Percentiles rank a stretch among this genome's conserved stretches.
These are phyloP conservation scores for Pinus tabuliformis DNA, from an alignment of 75 land plant species.

Conservation along the genomic window DNA sequence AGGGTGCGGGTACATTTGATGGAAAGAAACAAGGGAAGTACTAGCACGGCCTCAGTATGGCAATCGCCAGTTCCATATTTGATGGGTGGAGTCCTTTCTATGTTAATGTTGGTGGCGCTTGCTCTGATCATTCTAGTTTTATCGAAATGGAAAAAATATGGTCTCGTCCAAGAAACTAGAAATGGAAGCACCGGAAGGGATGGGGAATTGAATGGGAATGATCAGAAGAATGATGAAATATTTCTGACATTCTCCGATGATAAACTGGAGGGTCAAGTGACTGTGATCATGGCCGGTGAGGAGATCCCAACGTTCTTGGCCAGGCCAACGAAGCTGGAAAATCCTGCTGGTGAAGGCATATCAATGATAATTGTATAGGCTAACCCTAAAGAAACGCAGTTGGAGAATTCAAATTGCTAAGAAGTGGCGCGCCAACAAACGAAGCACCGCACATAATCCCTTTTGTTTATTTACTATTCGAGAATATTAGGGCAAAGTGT, in stretches of 20 bases:
- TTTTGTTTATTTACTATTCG: no score
- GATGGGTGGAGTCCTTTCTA: constrained; percentile 5
- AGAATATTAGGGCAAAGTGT: no score
- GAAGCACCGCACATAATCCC: no score
- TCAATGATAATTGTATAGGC: not conserved
- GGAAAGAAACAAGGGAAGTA: no score
- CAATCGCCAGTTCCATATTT: constrained; percentile 7
- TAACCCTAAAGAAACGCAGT: not conserved
- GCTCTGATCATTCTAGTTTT: constrained; percentile 10
- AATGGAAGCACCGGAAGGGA: not conserved
- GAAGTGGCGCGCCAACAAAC: not conserved
- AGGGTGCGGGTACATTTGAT: no score
- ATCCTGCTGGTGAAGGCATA: not conserved
- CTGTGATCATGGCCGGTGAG: not conserved
- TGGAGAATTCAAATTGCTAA: not conserved
- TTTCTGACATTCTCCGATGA: not conserved
- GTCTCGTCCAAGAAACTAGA: no score
- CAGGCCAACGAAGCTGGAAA: not conserved
- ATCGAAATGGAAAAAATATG: not conserved
- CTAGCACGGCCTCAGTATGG: not conserved
- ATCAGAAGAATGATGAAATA: not conserved
- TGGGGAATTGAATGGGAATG: not conserved
- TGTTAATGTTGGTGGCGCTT: constrained; percentile 6
- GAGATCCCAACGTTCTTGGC: not conserved
- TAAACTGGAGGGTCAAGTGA: not conserved